phyloP scores from a whole-genome alignment of 2,329 filamentous ascomycete genomes.

The Aspergillus brunneoviolaceus region DNA sequence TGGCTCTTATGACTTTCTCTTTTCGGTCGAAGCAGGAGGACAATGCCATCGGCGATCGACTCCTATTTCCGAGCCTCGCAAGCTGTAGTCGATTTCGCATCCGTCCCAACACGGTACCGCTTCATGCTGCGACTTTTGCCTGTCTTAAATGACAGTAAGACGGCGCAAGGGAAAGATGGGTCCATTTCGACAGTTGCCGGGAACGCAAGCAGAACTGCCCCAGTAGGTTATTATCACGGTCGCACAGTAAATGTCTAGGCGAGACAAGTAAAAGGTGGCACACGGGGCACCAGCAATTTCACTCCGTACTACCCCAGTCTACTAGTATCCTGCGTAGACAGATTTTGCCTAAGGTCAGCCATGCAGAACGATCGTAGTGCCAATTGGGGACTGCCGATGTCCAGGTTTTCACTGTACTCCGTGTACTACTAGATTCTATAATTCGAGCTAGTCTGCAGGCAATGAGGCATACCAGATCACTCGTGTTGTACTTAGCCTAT shows the following conservation, averaged over 20 bases:
- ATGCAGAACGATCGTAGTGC: neutral
- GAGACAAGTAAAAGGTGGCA: neutral
- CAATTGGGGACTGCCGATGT: neutral
- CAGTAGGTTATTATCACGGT: neutral
- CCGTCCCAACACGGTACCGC: too few relatives aligned
- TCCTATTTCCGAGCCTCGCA: conserved; percentile 3
- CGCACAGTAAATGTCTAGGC: neutral
- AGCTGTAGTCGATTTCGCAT: neutral
- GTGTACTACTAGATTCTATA: neutral
- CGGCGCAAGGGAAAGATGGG: neutral
- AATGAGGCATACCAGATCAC: neutral
- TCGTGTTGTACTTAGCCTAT: neutral
- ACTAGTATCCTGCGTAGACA: neutral
- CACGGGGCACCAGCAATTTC: neutral
- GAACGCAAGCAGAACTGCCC: neutral
- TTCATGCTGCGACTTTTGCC: neutral
- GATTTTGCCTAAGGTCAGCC: neutral
- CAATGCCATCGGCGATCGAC: conserved; percentile 9
- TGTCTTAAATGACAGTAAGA: neutral
- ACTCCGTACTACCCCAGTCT: neutral
- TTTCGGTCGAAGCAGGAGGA: neutral
- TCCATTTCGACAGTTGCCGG: neutral
- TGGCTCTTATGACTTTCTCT: too few relatives aligned
- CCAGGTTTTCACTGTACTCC: too few relatives aligned
- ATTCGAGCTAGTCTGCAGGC: neutral